Conservation (phyloP, 345 rosid species). For the Murraya paniculata region DNA sequence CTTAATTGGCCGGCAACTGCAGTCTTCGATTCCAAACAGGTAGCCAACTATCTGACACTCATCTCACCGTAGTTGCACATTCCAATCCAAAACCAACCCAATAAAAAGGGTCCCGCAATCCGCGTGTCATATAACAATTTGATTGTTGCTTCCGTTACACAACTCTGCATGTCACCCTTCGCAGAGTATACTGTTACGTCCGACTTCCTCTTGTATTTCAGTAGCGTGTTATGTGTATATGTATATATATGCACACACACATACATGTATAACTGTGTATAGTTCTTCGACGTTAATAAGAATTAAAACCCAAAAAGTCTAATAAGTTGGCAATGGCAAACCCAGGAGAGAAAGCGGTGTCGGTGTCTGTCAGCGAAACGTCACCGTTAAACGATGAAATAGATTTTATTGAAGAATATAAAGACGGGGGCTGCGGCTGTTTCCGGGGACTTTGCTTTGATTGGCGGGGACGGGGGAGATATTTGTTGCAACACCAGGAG, state of each 20-base stretch:
- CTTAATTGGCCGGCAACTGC: constrained; percentile 1
- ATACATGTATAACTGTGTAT: not conserved
- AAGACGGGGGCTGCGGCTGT: constrained; percentile 41
- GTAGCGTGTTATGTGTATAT: too few species aligned
- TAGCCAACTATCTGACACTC: not conserved
- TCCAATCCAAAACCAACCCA: too few species aligned
- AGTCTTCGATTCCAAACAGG: not conserved
- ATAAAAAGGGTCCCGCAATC: too few species aligned
- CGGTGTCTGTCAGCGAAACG: not conserved
- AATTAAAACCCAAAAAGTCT: too few species aligned
- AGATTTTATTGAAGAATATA: constrained; percentile 24
- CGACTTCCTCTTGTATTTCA: too few species aligned
- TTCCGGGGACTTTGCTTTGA: constrained; percentile 20
- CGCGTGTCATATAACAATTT: not conserved
- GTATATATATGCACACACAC: too few species aligned
- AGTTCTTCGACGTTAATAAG: not conserved
- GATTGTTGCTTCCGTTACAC: too few species aligned
- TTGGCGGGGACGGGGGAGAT: constrained; percentile 17
- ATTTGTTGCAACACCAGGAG: constrained; percentile 4
- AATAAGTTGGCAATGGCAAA: constrained; percentile 19
- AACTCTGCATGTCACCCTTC: not conserved
- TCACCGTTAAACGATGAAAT: constrained; percentile 4
- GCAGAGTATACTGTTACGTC: not conserved
- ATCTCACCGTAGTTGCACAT: not conserved
- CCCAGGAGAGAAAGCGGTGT: constrained; percentile 18